phyloP scores from a whole-genome alignment of 129 eudicot species.

The Centrapalus pauciflorus region DNA sequence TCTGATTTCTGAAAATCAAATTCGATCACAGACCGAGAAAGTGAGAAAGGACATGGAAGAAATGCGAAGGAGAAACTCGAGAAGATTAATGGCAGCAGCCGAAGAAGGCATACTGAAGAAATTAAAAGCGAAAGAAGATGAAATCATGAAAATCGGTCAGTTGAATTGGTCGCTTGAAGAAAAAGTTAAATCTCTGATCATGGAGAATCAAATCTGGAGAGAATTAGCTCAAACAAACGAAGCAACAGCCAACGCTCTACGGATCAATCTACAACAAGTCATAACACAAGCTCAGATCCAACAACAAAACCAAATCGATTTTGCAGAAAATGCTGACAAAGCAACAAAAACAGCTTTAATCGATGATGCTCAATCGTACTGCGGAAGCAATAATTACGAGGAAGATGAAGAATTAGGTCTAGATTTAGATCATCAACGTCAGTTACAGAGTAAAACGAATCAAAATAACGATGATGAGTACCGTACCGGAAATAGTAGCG shows the following conservation, averaged over 20 bases:
- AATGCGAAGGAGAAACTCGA: conserved; percentile 28
- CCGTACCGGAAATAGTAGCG: neutral
- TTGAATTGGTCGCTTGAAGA: conserved; percentile 47
- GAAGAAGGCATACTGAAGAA: conserved; percentile 30
- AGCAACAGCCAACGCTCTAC: conserved; percentile 55
- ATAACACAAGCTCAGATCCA: conserved; percentile 27
- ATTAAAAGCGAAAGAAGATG: conserved; percentile 44
- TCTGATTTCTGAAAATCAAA: too few relatives aligned
- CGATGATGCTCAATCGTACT: conserved; percentile 15
- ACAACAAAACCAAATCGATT: neutral
- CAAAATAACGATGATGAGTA: neutral
- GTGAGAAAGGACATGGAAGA: conserved; percentile 38
- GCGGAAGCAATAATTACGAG: conserved; percentile 21
- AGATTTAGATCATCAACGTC: too few relatives aligned
- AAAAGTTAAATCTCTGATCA: conserved; percentile 12
- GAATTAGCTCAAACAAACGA: conserved; percentile 54
- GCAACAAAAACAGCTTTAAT: conserved; percentile 27
- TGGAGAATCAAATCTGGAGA: conserved; percentile 53
- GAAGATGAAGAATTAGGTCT: too few relatives aligned
- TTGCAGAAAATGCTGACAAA: conserved; percentile 13
- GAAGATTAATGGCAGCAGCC: conserved; percentile 30
- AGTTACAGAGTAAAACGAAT: neutral
- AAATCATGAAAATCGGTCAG: conserved; percentile 36
- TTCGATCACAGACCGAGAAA: conserved; percentile 41
- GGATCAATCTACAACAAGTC: conserved; percentile 44